These are phyloP conservation scores for Globisporangium radiosum DNA, from an alignment of 352 stramenopile species.

Conservation along the genomic window DNA sequence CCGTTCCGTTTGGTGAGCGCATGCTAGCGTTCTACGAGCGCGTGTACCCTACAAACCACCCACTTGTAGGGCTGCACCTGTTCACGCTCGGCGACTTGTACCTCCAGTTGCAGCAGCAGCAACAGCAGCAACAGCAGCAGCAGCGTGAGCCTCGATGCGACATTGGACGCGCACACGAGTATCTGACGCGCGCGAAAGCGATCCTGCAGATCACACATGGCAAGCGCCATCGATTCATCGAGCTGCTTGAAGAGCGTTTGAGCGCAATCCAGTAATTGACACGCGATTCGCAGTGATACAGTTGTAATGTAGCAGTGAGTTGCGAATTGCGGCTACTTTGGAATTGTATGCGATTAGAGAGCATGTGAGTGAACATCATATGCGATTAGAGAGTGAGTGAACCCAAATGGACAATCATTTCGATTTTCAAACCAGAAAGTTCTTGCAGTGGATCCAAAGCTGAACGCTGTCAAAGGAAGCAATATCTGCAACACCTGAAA, in stretches of 20 bases:
- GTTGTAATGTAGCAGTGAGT: neutral
- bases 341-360: too few relatives aligned
- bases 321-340: too few relatives aligned
- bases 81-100: slow-evolving; percentile 57
- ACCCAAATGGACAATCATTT: too few relatives aligned
- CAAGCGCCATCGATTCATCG: neutral
- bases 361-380: too few relatives aligned
- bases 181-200: slow-evolving; percentile 27
- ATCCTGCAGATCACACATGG: slow-evolving; percentile 55
- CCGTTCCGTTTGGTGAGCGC: slow-evolving; percentile 28
- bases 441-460: too few relatives aligned
- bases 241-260: neutral
- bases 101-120: neutral
- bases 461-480: too few relatives aligned
- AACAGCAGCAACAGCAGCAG: neutral
- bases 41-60: slow-evolving; percentile 53
- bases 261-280: neutral
- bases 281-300: neutral
- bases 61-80: slow-evolving; percentile 52
- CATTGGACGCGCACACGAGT: slow-evolving; percentile 15
- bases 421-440: too few relatives aligned
- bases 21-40: slow-evolving; percentile 58
- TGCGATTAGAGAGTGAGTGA: too few relatives aligned
- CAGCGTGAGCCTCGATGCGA: slow-evolving; percentile 2
- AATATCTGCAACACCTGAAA: too few relatives aligned